phyloP scores from a whole-genome alignment of 768 basidiomycete species.

The Omphalotus guepiniiformis region DNA sequence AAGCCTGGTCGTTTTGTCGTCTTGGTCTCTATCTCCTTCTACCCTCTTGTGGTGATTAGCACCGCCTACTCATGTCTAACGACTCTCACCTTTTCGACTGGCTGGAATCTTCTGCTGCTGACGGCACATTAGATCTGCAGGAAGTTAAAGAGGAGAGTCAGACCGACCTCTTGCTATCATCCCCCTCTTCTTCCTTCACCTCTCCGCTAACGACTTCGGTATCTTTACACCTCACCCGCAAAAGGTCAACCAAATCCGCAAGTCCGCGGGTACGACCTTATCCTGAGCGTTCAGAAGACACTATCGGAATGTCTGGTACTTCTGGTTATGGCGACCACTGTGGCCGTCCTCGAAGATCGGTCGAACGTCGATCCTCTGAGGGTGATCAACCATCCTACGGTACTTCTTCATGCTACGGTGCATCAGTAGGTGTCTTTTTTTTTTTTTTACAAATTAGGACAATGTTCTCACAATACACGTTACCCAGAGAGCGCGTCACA shows the following conservation, averaged over 20 bases:
- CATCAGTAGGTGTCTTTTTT: neutral
- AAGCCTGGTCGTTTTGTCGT: conserved; percentile 18
- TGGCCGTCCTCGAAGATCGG: conserved; percentile 11
- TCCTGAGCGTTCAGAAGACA: conserved; percentile 30
- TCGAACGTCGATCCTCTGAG: conserved; percentile 36
- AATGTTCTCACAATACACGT: neutral
- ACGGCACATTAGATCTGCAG: conserved; percentile 23
- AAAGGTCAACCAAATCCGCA: conserved; percentile 27
- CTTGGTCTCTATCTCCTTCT: conserved; percentile 18
- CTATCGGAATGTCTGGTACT: conserved; percentile 31
- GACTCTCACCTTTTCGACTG: conserved; percentile 31
- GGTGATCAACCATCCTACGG: conserved; percentile 28
- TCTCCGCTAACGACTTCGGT: conserved; percentile 21
- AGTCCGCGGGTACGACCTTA: conserved; percentile 35
- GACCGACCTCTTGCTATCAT: conserved; percentile 31
- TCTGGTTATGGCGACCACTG: conserved; percentile 15
- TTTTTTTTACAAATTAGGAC: neutral
- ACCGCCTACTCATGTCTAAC: conserved; percentile 42
- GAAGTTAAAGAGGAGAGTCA: conserved; percentile 28
- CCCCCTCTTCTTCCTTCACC: conserved; percentile 23
- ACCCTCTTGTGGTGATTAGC: conserved; percentile 28
- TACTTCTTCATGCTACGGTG: conserved; percentile 10
- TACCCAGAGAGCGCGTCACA: neutral
- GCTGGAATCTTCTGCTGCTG: conserved; percentile 22
- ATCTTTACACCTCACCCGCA: conserved; percentile 23